phyloP scores from a whole-genome alignment of 2,329 filamentous ascomycete genomes.

The Tolypocladium pustulatum region DNA sequence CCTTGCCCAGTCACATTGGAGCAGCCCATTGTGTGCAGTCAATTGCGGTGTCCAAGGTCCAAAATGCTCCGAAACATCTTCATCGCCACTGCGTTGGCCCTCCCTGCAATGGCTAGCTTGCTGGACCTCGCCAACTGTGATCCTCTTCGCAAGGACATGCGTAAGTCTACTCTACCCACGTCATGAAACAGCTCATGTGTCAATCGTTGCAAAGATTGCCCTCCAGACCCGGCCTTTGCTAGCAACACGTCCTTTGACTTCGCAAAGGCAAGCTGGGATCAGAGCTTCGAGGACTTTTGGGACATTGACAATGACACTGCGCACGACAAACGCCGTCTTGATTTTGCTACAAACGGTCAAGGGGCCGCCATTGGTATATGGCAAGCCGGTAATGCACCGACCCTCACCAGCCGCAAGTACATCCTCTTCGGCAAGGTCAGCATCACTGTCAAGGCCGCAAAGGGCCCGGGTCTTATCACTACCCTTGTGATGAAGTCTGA shows the following conservation, averaged over 20 bases:
- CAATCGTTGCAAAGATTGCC: constrained; percentile 31
- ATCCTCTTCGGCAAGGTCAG: constrained; percentile 76
- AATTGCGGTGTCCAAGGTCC: not conserved
- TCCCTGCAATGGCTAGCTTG: constrained; percentile 7
- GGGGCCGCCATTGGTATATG: constrained; percentile 42
- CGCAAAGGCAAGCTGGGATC: constrained; percentile 41
- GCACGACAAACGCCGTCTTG: constrained; percentile 14
- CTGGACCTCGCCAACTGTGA: constrained; percentile 13
- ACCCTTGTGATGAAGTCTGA: constrained; percentile 69
- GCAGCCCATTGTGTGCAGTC: not conserved
- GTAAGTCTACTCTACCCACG: constrained; percentile 3
- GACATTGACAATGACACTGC: constrained; percentile 20
- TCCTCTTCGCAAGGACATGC: constrained; percentile 13
- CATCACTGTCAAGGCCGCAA: constrained; percentile 57
- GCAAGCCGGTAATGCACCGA: constrained; percentile 43
- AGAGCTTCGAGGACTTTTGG: constrained; percentile 17
- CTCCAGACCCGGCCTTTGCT: constrained; percentile 57
- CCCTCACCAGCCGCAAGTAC: constrained; percentile 62
- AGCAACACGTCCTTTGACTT: constrained; percentile 48
- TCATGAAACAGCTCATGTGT: not conserved
- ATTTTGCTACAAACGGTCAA: constrained; percentile 13
- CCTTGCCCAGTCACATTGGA: not conserved
- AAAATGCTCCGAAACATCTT: not conserved
- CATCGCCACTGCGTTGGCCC: constrained; percentile 1
- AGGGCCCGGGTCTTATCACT: constrained; percentile 66